Base-by-base conservation (phyloP, 495 filamentous ascomycete species). In the Penicillium coffeae region DNA sequence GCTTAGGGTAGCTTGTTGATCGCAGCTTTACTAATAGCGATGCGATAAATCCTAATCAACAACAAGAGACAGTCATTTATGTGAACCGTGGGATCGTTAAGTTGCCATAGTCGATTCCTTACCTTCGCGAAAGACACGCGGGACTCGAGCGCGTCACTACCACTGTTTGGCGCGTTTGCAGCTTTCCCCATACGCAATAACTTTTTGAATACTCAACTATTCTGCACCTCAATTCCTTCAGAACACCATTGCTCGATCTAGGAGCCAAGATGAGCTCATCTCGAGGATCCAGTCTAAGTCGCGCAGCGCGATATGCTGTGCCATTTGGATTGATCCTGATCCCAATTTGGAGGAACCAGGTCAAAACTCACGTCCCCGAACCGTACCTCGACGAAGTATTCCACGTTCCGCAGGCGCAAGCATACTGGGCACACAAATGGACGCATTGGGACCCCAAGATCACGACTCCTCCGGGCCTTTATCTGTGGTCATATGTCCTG, bases 321-420 rank as follows among this genome's bases (percentile, higher is more conserved):
- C 72, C 72, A 10, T 75, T 75, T 48, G 60, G 59, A 7, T 49
- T 75, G 22, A 42, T 74, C 42, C 43, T 68, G 40, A 62, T 72
- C 33, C 64, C 68, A 15, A 8, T 68, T 20, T 75, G 72, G 72
- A 60, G 66, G 53, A 63, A 54, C 19, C 50, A 60, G 30, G 68
- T 76, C 56, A 68, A 64, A 44, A 40, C 61, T 30, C 54, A 55
- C 42, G 84, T 89, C 35, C 82, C 87, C 25, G 85, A 91, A 42
- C 88, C 91, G 8, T 96, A 96, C 63, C 75, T 95, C 12, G 93
- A 98, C 59, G 93, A 98, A 69, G 83, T 90, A 19, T 98, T 98
- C 66, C 93, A 98, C 58, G 83, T 96, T 41, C 85, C 89, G 2
- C 93, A 98, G 68, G 90, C 90, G 0, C 87, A 94, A 45, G 76